Conservation (phyloP, 2,329 filamentous ascomycete genomes). For the Penicillium sp. region DNA sequence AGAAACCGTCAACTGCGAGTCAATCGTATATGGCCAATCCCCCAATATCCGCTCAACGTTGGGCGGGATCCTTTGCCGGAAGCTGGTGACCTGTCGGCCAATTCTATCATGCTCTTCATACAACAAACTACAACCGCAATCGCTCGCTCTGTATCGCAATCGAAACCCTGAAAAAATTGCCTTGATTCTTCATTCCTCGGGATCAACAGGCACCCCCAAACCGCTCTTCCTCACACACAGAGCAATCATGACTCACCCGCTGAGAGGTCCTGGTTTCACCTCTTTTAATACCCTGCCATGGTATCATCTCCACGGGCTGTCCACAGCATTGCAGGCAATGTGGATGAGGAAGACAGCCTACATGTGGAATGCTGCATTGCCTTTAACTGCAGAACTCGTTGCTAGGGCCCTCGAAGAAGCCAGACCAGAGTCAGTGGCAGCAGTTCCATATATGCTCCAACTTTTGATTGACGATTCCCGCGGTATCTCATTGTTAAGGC, state of each 20-base stretch:
- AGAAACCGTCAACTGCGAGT: constrained; percentile 32
- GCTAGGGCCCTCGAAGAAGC: constrained; percentile 35
- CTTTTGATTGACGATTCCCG: constrained; percentile 36
- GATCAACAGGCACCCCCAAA: constrained; percentile 49
- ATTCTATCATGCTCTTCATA: constrained; percentile 14
- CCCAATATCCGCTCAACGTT: constrained; percentile 32
- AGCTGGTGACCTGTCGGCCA: constrained; percentile 24
- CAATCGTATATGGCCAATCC: constrained; percentile 38
- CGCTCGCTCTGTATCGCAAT: constrained; percentile 16
- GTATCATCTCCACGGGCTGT: constrained; percentile 45
- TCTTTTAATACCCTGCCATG: constrained; percentile 45
- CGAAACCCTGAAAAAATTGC: constrained; percentile 30
- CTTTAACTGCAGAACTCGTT: constrained; percentile 37
- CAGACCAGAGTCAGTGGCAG: constrained; percentile 40
- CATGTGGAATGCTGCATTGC: constrained; percentile 42
- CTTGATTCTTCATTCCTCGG: constrained; percentile 49
- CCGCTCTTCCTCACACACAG: constrained; percentile 45
- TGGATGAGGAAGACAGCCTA: constrained; percentile 43
- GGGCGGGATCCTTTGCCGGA: constrained; percentile 25
- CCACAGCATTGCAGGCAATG: constrained; percentile 44
- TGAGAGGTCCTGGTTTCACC: constrained; percentile 35
- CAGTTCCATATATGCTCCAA: constrained; percentile 43
- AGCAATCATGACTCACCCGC: constrained; percentile 36
- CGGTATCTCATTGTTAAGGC: constrained; percentile 35
- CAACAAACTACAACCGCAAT: constrained; percentile 7